Percentiles rank a stretch among this genome's conserved stretches.
Evolutionary conservation across 352 stramenopile genomes (phyloP).

Genomic region (Aphanomyces stellatus): DNA sequence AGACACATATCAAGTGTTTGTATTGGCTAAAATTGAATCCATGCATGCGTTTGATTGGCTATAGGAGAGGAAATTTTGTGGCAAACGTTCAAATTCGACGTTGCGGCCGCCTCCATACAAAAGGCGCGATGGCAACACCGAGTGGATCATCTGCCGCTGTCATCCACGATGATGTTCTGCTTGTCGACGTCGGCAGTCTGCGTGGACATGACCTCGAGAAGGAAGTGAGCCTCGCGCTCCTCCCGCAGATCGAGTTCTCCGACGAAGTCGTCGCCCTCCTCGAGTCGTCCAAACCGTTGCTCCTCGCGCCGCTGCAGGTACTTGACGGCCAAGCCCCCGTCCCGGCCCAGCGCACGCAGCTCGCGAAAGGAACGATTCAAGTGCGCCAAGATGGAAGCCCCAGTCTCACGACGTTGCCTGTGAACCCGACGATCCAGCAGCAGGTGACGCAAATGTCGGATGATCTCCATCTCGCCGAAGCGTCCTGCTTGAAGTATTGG

Average conservation of each 20-base stretch:
- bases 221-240: constrained; percentile 1
- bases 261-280: not conserved
- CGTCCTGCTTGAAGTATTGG: constrained; percentile 65
- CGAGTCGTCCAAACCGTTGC: not conserved
- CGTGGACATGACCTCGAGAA: constrained; percentile 12
- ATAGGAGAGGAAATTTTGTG: constrained; percentile 14
- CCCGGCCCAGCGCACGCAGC: constrained; percentile 4
- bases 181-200: constrained; percentile 13
- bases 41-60: not conserved
- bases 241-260: constrained; percentile 13
- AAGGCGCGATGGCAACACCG: not conserved
- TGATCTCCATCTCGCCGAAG: constrained; percentile 57
- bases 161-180: not conserved
- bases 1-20: not conserved
- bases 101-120: constrained; percentile 6
- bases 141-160: not conserved
- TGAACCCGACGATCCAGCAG: constrained; percentile 70
- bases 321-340: not conserved
- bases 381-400: not conserved
- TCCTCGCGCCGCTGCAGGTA: constrained; percentile 7
- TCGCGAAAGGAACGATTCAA: constrained; percentile 6
- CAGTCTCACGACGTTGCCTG: constrained; percentile 34
- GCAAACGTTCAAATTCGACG: constrained; percentile 18
- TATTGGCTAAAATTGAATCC: constrained; percentile 1
- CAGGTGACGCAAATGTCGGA: constrained; percentile 75